Evolutionary conservation across 192 early-diverging fungal species (phyloP), one percentile per base, ranked within the genome.

Genomic region (Entomortierella parvispora): DNA sequence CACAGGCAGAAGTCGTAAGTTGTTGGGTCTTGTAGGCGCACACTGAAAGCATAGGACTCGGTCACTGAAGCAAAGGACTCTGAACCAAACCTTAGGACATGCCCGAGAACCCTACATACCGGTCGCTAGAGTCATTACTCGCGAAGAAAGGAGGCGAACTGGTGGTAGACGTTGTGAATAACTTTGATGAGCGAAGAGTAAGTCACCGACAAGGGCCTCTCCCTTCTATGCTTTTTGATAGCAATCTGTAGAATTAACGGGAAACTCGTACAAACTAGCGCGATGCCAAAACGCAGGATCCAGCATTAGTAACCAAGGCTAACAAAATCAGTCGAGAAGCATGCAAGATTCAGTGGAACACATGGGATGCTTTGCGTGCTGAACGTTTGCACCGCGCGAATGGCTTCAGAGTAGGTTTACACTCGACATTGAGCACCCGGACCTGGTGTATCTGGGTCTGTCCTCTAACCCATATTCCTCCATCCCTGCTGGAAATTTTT

Each of bases 311-410:
- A 8, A 89, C 91, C 3, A 74, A 84, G 25, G 94, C 95, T 15
- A 86, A 85, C 20, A 88, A 96, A 61, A 90, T 94, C 18, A 68
- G 71, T 12, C 88, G 86, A 40, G 77, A 82, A 8, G 83, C 87
- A 60, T 77, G 87, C 18, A 64, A 82, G 17, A 79, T 94, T 9
- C 61, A 87, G 33, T 96, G 90, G 89, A 52, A 70, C 7, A 44
- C 42, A 2, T 89, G 91, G 89, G 70, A 84, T 0, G 88, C 88
- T 0, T 80, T 87, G 33, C 53, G 90, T 2, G 84, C 94, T 9
- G 88, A 89, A 49, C 76, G 86, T 58, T 68, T 91, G 46, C 80
- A 93, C 64, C 83, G 92, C 26, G 93, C 95, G 7, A 88, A 93
- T 68, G 91, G 90, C 31, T 79, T 88, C 44, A 90, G 89, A 81